Conservation (phyloP, 306 rosid species). For the Quercus variabilis region DNA sequence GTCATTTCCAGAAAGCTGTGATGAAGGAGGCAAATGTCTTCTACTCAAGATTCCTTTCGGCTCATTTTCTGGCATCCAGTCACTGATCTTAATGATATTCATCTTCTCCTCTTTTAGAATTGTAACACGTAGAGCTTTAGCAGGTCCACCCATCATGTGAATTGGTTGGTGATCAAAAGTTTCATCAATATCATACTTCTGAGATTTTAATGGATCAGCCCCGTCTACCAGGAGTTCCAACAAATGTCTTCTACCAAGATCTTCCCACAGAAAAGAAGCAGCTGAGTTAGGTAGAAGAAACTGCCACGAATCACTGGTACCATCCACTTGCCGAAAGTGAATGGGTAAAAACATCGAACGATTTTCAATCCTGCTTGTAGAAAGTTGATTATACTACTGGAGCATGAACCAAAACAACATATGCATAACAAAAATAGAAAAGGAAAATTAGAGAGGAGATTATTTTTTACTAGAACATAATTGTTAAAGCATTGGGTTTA, state of each 20-base stretch:
- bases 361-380: slow-evolving; percentile 78
- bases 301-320: slow-evolving; percentile 76
- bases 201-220: slow-evolving; percentile 61
- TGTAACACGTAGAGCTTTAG: slow-evolving; percentile 68
- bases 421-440: slow-evolving; percentile 1
- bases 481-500: too few relatives aligned
- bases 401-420: neutral
- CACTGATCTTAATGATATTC: slow-evolving; percentile 76
- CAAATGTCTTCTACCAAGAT: slow-evolving; percentile 83
- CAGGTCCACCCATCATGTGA: slow-evolving; percentile 52
- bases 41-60: slow-evolving; percentile 40
- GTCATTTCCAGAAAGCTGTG: slow-evolving; percentile 40
- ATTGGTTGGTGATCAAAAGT: slow-evolving; percentile 74
- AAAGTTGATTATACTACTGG: slow-evolving; percentile 17
- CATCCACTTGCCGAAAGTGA: slow-evolving; percentile 83
- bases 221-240: slow-evolving; percentile 83
- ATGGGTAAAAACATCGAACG: slow-evolving; percentile 86
- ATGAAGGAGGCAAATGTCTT: slow-evolving; percentile 37
- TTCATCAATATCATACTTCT: slow-evolving; percentile 76
- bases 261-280: slow-evolving; percentile 94
- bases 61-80: slow-evolving; percentile 91
- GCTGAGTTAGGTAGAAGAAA: slow-evolving; percentile 77
- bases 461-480: neutral
- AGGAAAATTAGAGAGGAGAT: slow-evolving; percentile 4
- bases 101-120: slow-evolving; percentile 78